Evolutionary conservation across 257 asterid genomes (phyloP), one percentile per base, ranked within the genome.

Genomic region (Nicotiana tomentosiformis): DNA sequence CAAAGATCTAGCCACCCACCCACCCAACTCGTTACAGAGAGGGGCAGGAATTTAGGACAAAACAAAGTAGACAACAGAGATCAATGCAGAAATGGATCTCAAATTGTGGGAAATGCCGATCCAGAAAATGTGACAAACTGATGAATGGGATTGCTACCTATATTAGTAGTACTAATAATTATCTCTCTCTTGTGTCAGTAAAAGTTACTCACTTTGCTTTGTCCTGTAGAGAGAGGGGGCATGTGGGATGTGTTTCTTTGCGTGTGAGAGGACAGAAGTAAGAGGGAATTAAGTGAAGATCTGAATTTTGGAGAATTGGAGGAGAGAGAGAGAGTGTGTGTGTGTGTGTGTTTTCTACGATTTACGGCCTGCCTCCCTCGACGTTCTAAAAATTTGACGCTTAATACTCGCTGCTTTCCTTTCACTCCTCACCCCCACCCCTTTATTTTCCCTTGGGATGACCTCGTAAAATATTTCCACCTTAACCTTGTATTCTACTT

Each of bases 241-340:
- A 85, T 46, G 83, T 17, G 76, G 35, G 66, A 49, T 55, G 69
- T 81, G 87, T 83, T 20, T 65, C 51, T 77, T 72, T 82, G 85
- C 80, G 84, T 77, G 83, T 39, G 51, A 55, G 32, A 57, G 64
- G 82, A 58, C 61, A 46, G 4, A 58, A 23, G 64, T 10, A 69
- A 7, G 79, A 35, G 16, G 60, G 56, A 70, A 39, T 39, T 39
- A 39, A 39, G 78, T 43, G 78, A 72, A 72, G 60, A 46, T 72
- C 60, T 72, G 60, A 46, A 20, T 29, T 66, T 29, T 72, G 60
- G 60, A 53, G 60, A 53, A 30, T 16, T 57, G 46, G 77, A 74
- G 7, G 18, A 26, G 64, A 29, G 78, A 69, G 80, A 33, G 74
- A 30, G 85, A 32, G 26, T 0, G 12, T 9, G 12, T 2, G 51